Base-by-base conservation (phyloP, 768 basidiomycete species). In the Ramaria sp. region DNA sequence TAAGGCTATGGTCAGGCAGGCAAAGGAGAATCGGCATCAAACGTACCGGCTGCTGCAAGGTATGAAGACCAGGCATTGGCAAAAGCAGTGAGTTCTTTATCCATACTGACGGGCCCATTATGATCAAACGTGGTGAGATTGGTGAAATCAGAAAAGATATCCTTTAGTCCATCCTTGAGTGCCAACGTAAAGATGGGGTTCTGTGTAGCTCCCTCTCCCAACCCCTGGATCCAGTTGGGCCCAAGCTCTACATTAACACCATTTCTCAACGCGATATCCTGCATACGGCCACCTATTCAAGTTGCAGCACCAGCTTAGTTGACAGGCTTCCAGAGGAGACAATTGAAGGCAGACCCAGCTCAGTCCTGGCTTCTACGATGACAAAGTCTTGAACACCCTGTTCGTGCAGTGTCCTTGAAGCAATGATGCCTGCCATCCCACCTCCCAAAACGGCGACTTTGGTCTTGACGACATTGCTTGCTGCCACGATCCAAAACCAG, bases 161-260 rank as follows among this genome's bases (percentile, higher is more conserved):
- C 78, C 54, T 69, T 68, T 19, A 84, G 59, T 31, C 74, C 72
- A 60, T 83, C 77, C 61, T 83, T 81, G 63, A 74, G 69, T 24
- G 78, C 81, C 49, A 86, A 70, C 19, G 67, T 67, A 64, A 76
- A 78, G 15, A 86, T 79, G 1, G 85, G 84, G 63, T 86, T 86
- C 6, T 57, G 55, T n/a, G 72, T 70, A 22, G 74, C 70, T 2
- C 80, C 82, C 34, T 72, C 62, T 1, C 70, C 75, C 1, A 67
- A 30, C 1, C 77, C 72, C 59, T 75, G 69, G 4, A 72, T 64
- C 71, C 70, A 71, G 49, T 72, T 71, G 10, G 66, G 60, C 10
- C 68, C 55, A 5, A 73, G 65, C 65, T 87, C 84, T 30, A 86
- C 67, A 0, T 73, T 73, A 59, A 70, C 69, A 31, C 75, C 60